phyloP scores from a whole-genome alignment of 805 yeast genomes.

The Brettanomyces custersianus region DNA sequence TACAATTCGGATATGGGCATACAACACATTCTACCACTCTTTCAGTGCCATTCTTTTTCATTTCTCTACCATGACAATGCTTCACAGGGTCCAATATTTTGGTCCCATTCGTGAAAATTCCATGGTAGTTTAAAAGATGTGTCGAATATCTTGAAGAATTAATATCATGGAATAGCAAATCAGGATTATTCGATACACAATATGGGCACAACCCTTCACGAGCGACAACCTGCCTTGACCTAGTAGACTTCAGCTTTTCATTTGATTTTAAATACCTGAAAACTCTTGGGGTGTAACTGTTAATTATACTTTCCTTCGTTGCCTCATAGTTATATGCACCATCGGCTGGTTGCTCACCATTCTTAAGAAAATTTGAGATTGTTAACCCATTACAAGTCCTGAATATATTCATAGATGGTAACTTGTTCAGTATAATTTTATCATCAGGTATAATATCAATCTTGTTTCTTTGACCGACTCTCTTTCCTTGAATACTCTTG shows the following conservation, averaged over 20 bases:
- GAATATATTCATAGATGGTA: conserved; percentile 3
- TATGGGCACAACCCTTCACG: conserved; percentile 16
- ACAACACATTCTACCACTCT: conserved; percentile 7
- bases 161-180: conserved; percentile 10
- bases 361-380: background rate
- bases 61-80: conserved; percentile 8
- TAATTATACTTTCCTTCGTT: background rate
- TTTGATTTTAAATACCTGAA: conserved; percentile 4
- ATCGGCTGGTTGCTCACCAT: conserved; percentile 3
- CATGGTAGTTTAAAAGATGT: conserved; percentile 14
- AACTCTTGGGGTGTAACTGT: conserved; percentile 6
- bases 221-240: conserved; percentile 4
- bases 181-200: conserved; percentile 4
- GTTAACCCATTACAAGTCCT: conserved; percentile 1
- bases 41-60: background rate
- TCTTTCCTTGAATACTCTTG: too few species aligned
- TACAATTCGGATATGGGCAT: conserved; percentile 9
- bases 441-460: too few species aligned
- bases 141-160: conserved; percentile 13
- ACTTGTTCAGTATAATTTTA: too few species aligned
- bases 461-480: background rate
- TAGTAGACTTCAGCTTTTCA: conserved; percentile 2
- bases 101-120: conserved; percentile 13
- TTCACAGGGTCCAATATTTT: conserved; percentile 6
- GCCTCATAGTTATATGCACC: conserved; percentile 5